Percentiles rank a stretch among this genome's conserved stretches.
phyloP scores from a whole-genome alignment of 495 filamentous ascomycete species.

The Daldinia vernicosa region DNA sequence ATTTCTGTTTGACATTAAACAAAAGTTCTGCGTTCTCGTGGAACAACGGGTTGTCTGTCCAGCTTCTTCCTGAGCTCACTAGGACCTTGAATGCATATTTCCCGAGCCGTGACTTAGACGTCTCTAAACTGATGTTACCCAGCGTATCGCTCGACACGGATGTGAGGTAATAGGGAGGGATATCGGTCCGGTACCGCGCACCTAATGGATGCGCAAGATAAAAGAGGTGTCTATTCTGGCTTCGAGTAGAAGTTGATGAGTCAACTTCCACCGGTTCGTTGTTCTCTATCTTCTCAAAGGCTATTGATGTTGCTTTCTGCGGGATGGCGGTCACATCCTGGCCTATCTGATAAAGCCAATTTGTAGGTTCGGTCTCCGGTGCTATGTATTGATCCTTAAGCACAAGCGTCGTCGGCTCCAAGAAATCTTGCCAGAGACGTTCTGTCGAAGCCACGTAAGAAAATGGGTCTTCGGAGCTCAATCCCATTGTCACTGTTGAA shows the following conservation, averaged over 20 bases:
- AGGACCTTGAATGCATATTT: background rate
- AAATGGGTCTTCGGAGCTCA: background rate
- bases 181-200: background rate
- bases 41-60: background rate
- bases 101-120: background rate
- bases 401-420: background rate
- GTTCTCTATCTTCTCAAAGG: background rate
- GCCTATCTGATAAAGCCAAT: background rate
- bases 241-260: background rate
- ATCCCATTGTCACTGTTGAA: background rate
- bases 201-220: background rate
- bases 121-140: background rate
- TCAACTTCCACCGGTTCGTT: background rate
- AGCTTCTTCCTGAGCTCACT: background rate
- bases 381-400: background rate
- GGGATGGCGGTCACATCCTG: background rate
- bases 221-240: background rate
- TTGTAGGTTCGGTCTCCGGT: background rate
- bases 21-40: background rate
- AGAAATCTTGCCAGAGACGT: background rate
- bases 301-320: background rate
- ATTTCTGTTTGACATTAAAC: background rate
- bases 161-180: background rate
- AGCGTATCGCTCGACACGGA: background rate
- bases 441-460: background rate